Evolutionary conservation across 345 rosid species (phyloP).

Genomic region (Anastatica hierochuntica): DNA sequence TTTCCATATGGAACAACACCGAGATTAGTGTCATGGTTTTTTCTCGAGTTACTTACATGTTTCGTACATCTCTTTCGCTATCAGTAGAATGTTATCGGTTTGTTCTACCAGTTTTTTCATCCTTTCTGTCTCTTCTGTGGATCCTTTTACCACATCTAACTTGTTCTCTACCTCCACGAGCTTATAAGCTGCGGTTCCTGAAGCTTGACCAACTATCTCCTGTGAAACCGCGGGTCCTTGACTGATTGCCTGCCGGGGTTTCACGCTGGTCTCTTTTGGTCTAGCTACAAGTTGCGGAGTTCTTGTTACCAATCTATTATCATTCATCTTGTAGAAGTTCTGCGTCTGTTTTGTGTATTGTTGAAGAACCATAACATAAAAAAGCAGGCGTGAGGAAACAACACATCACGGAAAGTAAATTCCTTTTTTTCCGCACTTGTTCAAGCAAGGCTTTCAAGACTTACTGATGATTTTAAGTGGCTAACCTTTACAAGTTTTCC

Average conservation of each 20-base stretch:
- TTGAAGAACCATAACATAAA: conserved; percentile 5
- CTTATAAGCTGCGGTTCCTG: conserved; percentile 51
- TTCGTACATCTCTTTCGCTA: conserved; percentile 36
- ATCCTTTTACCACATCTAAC: conserved; percentile 39
- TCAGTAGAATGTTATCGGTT: conserved; percentile 33
- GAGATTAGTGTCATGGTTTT: not conserved
- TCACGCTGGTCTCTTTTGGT: conserved; percentile 27
- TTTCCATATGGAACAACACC: not conserved
- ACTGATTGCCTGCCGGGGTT: conserved; percentile 26
- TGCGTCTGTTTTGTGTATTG: conserved; percentile 42
- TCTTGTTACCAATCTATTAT: conserved; percentile 27
- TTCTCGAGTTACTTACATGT: conserved; percentile 4
- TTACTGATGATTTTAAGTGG: conserved; percentile 22
- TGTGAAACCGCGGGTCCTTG: conserved; percentile 7
- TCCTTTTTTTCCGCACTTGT: not conserved
- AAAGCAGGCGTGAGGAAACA: conserved; percentile 6
- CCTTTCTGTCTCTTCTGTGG: conserved; percentile 45
- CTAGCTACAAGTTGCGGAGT: conserved; percentile 30
- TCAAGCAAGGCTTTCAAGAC: conserved; percentile 23
- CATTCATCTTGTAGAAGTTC: conserved; percentile 47
- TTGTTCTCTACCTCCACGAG: conserved; percentile 66
- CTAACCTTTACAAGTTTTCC: conserved; percentile 67
- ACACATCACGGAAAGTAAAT: conserved; percentile 9
- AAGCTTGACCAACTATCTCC: conserved; percentile 36
- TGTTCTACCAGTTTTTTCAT: conserved; percentile 37